These are phyloP conservation scores for Metschnikowia santaceciliae DNA, from an alignment of 805 yeast genomes.

Conservation along the genomic window DNA sequence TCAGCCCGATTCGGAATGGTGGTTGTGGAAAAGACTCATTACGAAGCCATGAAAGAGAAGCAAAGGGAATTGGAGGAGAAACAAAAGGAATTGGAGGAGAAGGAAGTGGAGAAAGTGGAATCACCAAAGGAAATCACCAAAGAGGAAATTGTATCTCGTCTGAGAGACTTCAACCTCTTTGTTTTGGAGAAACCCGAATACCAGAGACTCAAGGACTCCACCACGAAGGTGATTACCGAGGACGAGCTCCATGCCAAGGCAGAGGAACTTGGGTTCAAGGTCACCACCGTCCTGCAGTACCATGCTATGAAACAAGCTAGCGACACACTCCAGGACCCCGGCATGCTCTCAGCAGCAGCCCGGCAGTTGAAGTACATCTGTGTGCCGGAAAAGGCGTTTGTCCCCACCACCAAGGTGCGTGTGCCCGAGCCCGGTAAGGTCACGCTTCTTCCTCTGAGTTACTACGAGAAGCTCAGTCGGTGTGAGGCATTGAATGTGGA, in stretches of 20 bases:
- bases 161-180: slow-evolving; percentile 15
- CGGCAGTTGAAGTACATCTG: slow-evolving; percentile 45
- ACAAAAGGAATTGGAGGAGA: background rate
- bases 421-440: slow-evolving; percentile 53
- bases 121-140: slow-evolving; percentile 14
- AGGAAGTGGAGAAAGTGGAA: too few species aligned
- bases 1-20: slow-evolving; percentile 3
- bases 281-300: slow-evolving; percentile 32
- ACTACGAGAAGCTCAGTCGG: slow-evolving; percentile 55
- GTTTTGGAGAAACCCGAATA: slow-evolving; percentile 16
- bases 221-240: slow-evolving; percentile 18
- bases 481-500: slow-evolving; percentile 42
- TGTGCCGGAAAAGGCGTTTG: slow-evolving; percentile 55
- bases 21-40: slow-evolving; percentile 9
- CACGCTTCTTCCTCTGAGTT: slow-evolving; percentile 60
- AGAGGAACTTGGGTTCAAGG: slow-evolving; percentile 37
- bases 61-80: background rate
- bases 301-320: slow-evolving; percentile 20
- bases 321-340: slow-evolving; percentile 15
- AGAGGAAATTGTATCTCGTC: slow-evolving; percentile 17
- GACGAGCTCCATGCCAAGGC: slow-evolving; percentile 28
- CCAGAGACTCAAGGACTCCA: slow-evolving; percentile 9
- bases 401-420: slow-evolving; percentile 59
- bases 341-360: slow-evolving; percentile 37
- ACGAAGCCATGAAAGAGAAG: background rate